Evolutionary conservation across 164 flowering plant species (phyloP).

Genomic region (Akebia trifoliata): DNA sequence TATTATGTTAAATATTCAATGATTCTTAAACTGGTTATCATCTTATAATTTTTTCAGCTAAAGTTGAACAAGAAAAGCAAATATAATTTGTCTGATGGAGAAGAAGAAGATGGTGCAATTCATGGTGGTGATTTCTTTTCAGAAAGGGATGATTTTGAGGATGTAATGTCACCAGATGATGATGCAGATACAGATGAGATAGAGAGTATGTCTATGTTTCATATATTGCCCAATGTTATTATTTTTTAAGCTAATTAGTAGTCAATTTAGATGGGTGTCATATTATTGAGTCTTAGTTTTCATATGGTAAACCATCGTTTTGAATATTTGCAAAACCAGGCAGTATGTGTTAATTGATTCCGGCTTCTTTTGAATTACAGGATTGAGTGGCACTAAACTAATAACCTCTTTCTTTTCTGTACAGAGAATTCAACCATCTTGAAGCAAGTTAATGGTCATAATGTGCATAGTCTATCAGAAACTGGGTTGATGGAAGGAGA

Average conservation of each 20-base stretch:
- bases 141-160: constrained; percentile 82
- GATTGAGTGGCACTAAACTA: neutral
- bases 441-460: constrained; percentile 21
- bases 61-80: constrained; percentile 60
- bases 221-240: neutral
- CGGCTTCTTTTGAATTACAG: neutral
- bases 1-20: neutral
- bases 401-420: constrained; percentile 1
- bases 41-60: constrained; percentile 30
- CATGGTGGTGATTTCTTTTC: constrained; percentile 32
- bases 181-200: constrained; percentile 35
- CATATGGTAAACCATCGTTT: too few species aligned
- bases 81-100: constrained; percentile 87
- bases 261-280: neutral
- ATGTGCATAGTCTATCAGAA: constrained; percentile 15
- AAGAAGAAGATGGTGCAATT: constrained; percentile 65
- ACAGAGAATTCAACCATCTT: constrained; percentile 33
- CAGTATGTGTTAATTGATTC: neutral
- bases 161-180: constrained; percentile 51
- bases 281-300: neutral
- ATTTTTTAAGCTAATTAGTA: neutral
- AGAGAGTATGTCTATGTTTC: constrained; percentile 23
- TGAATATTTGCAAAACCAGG: neutral
- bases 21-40: neutral
- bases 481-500: constrained; percentile 30